phyloP scores from a whole-genome alignment of 1,284 basidiomycete species.

The Pseudomicrostroma phylloplanum region DNA sequence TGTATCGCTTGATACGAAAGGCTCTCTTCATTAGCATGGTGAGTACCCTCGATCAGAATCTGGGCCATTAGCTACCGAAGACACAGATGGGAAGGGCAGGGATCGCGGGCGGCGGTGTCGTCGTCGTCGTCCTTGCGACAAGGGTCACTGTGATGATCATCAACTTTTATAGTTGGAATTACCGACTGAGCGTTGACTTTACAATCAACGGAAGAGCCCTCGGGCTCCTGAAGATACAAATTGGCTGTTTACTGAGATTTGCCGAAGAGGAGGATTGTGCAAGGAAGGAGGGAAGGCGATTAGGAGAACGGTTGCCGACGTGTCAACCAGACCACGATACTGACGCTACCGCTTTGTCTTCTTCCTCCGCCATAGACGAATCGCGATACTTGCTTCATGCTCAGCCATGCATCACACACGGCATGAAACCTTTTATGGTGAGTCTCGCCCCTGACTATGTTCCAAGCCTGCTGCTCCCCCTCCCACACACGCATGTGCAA shows the following conservation, averaged over 20 bases:
- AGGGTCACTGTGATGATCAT: slow-evolving; percentile 6
- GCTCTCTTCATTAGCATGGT: neutral
- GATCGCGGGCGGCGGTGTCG: neutral
- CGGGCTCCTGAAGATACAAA: slow-evolving; percentile 6
- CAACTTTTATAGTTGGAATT: slow-evolving; percentile 10
- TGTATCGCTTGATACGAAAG: neutral
- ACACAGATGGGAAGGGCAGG: neutral
- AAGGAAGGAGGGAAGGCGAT: neutral
- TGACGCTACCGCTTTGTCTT: neutral
- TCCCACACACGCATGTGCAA: neutral
- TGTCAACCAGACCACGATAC: neutral
- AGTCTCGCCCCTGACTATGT: neutral
- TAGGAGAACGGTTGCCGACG: neutral
- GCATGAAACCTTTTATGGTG: neutral
- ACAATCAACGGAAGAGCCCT: neutral
- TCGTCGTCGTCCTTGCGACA: neutral
- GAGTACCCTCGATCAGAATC: neutral
- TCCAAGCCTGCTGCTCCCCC: neutral
- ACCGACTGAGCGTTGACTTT: slow-evolving; percentile 5
- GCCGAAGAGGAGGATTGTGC: neutral
- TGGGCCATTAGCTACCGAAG: neutral
- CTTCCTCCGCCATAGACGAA: neutral
- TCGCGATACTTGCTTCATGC: neutral
- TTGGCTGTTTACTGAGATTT: slow-evolving; percentile 8
- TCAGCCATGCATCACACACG: neutral